A percentile compares a stretch with the other conserved stretches of the same genome.
Evolutionary conservation across 1,139 yeast genomes (phyloP).

Genomic region (Blastobotrys apis): DNA sequence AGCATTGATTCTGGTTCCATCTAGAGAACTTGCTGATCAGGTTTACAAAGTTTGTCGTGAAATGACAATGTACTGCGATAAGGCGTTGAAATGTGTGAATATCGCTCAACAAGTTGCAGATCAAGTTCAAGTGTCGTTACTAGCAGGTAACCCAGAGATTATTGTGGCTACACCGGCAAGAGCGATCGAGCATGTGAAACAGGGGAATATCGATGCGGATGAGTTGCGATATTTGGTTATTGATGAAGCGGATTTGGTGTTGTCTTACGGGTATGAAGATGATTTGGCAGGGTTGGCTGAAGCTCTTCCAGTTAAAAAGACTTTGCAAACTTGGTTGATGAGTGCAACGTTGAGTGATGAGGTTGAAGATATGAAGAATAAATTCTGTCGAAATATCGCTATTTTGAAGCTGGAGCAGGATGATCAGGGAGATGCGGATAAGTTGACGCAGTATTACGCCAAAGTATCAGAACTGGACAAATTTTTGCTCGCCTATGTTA

Average conservation of each 20-base stretch:
- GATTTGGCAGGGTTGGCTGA: conserved; percentile 63
- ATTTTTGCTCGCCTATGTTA: conserved; percentile 83
- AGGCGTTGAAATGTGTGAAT: conserved; percentile 62
- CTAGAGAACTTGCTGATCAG: conserved; percentile 81
- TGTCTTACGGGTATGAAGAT: conserved; percentile 86
- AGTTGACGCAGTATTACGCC: conserved; percentile 79
- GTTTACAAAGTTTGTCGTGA: conserved; percentile 67
- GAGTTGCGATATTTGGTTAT: conserved; percentile 69
- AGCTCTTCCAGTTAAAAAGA: conserved; percentile 64
- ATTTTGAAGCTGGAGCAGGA: conserved; percentile 59
- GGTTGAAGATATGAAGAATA: conserved; percentile 64
- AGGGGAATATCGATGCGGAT: conserved; percentile 39
- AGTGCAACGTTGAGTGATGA: conserved; percentile 94
- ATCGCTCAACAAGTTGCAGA: conserved; percentile 70
- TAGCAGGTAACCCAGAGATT: conserved; percentile 69
- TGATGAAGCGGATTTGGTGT: conserved; percentile 91
- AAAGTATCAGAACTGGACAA: conserved; percentile 88
- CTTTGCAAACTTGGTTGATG: conserved; percentile 88
- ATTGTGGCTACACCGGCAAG: conserved; percentile 86
- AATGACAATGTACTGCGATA: conserved; percentile 66
- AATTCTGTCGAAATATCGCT: conserved; percentile 84
- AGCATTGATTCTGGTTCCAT: conserved; percentile 73
- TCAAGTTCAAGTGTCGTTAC: conserved; percentile 64
- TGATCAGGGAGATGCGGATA: conserved; percentile 46
- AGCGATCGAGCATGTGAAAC: conserved; percentile 45